phyloP scores from a whole-genome alignment of 140 eudicot genomes.

The Ambrosia hybrid region DNA sequence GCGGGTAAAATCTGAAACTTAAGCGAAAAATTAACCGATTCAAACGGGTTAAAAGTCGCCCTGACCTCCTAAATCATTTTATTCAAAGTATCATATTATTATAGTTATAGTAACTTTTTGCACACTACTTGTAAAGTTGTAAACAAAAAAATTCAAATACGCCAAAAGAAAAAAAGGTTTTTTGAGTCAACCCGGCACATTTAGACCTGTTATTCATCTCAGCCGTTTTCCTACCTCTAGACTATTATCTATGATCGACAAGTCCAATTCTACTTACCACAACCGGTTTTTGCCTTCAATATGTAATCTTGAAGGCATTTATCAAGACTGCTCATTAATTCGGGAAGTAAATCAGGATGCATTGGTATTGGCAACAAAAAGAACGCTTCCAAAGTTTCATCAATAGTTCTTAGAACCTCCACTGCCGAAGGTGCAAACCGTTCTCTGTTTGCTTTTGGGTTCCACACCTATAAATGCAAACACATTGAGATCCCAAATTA shows the following conservation, averaged over 20 bases:
- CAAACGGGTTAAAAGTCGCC: slow-evolving; percentile 6
- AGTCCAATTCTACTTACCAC: slow-evolving; percentile 55
- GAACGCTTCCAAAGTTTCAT: slow-evolving; percentile 90
- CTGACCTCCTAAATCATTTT: background rate
- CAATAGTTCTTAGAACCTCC: slow-evolving; percentile 73
- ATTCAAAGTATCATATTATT: background rate
- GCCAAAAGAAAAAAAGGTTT: background rate
- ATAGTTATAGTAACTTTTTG: background rate
- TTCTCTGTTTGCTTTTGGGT: slow-evolving; percentile 66
- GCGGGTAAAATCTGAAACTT: background rate
- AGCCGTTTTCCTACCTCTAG: background rate
- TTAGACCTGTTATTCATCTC: background rate
- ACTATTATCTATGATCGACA: background rate
- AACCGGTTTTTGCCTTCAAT: slow-evolving; percentile 83
- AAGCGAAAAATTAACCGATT: background rate
- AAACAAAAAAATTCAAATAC: background rate
- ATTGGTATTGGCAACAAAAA: slow-evolving; percentile 84
- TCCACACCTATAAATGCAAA: slow-evolving; percentile 56
- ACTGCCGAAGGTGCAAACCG: slow-evolving; percentile 80
- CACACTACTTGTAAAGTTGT: background rate
- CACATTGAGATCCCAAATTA: background rate
- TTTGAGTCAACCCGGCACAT: background rate
- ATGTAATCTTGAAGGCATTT: slow-evolving; percentile 70
- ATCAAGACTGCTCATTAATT: slow-evolving; percentile 70
- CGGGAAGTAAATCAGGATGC: slow-evolving; percentile 73